Evolutionary conservation across 1,284 basidiomycete genomes (phyloP), one percentile per base, ranked within the genome.

Genomic region (Heterobasidion parviporum): DNA sequence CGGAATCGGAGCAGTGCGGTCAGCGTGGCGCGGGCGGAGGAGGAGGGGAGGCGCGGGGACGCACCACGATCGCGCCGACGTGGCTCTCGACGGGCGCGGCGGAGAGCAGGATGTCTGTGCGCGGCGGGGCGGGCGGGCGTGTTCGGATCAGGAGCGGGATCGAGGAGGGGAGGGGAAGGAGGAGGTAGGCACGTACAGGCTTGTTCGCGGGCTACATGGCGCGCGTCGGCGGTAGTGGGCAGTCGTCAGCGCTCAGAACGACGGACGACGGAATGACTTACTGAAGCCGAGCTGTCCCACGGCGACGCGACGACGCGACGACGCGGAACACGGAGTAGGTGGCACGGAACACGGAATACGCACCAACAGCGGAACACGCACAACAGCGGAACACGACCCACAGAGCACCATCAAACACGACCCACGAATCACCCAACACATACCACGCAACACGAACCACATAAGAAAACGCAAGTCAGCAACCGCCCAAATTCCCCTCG

Each of bases 31-130:
- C 16, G 4, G 26, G 33, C 4, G 15, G 16, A n/a, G n/a, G n/a
- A n/a, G n/a, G 16, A 47, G 18, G 16, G 12, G 20, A 36, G 50
- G 46, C 38, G 54, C 15, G 48, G 20, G n/a, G 10, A 70, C 78
- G 53, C 68, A 82, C 85, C 44, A 90, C 88, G 26, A 90, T 65
- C 2, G 87, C 86, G 6, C 82, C 87, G 56, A 90, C 79, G 62
- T 89, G 87, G 56, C 82, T 82, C 64, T 92, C 89, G 47, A 91
- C 72, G 0, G 89, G 88, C 0, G 88, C 88, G 0, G 87, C 87
- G 1, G 83, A 84, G 15, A 92, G 74, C 9, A 92, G 71, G 6
- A 92, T 76, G 63, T 91, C 85, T 78, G 26, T n/a, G 35, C 47
- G 34, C 8, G 10, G 18, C 16, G 8, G 6, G 18, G 6, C 16